These are phyloP conservation scores for Moesziomyces sp. DNA, from an alignment of 1,284 basidiomycete genomes.

Conservation along the genomic window DNA sequence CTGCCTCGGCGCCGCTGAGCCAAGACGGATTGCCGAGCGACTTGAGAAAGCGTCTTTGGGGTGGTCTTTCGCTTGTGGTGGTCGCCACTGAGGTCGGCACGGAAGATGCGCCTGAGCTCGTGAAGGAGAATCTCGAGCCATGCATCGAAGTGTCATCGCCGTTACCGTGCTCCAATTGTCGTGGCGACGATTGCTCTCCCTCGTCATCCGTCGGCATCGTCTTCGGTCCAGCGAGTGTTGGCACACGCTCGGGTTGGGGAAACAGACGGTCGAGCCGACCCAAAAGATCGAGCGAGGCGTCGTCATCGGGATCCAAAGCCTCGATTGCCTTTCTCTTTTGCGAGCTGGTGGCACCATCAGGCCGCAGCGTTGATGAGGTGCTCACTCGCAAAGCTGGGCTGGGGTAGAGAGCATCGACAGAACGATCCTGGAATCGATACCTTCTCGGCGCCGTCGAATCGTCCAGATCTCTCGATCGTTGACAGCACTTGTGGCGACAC, in stretches of 20 bases:
- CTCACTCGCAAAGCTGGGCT: background rate
- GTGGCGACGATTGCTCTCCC: too few relatives aligned
- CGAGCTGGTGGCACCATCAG: background rate
- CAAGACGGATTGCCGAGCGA: constrained; percentile 13
- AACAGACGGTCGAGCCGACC: constrained; percentile 24
- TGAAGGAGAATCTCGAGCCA: background rate
- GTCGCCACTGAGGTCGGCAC: background rate
- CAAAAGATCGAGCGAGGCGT: constrained; percentile 25
- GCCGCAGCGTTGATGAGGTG: background rate
- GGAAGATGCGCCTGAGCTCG: background rate
- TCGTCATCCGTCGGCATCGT: background rate
- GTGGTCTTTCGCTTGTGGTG: constrained; percentile 8
- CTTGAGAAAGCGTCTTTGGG: constrained; percentile 29
- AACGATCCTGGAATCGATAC: constrained; percentile 16
- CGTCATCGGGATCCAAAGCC: constrained; percentile 1
- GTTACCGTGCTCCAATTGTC: too few relatives aligned
- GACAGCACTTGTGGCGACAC: constrained; percentile 65
- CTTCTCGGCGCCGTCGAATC: constrained; percentile 4
- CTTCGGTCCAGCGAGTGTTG: background rate
- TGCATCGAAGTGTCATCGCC: background rate
- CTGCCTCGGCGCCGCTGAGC: constrained; percentile 4
- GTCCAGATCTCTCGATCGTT: constrained; percentile 21
- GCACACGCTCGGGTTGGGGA: constrained; percentile 6
- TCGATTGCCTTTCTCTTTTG: constrained; percentile 21
- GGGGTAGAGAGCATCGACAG: background rate